Evolutionary conservation across 2,329 filamentous ascomycete genomes (phyloP).

Genomic region (Scytalidium sp.): DNA sequence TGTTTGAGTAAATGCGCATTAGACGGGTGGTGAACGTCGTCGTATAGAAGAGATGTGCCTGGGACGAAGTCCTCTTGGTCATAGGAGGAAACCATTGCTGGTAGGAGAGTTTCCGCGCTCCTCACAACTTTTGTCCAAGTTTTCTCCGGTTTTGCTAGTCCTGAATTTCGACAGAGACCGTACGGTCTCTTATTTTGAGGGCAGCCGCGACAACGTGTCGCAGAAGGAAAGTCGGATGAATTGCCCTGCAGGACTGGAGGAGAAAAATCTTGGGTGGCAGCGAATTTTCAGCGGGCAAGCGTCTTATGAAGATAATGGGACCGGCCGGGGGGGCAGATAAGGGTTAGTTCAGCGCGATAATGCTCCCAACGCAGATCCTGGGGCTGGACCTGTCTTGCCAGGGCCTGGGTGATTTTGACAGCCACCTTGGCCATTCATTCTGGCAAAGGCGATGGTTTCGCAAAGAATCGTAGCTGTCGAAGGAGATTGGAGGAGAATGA

Average conservation of each 20-base stretch:
- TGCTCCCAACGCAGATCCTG: neutral
- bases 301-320: neutral
- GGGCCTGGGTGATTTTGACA: no score
- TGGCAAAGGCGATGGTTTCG: no score
- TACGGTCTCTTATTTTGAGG: neutral
- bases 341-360: neutral
- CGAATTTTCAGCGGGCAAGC: neutral
- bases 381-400: no score
- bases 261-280: neutral
- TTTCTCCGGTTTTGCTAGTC: neutral
- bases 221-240: neutral
- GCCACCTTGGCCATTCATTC: no score
- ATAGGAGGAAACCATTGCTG: neutral
- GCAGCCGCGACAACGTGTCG: neutral
- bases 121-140: neutral
- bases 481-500: no score
- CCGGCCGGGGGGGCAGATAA: neutral
- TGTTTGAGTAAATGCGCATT: slow-evolving; percentile 20
- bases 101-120: no score
- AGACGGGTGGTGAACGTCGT: slow-evolving; percentile 11
- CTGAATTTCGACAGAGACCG: neutral
- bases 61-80: slow-evolving; percentile 15
- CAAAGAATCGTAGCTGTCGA: no score
- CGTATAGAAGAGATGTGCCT: slow-evolving; percentile 19
- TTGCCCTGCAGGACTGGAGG: neutral